Evolutionary conservation across 345 rosid species (phyloP).

Genomic region (Erucastrum elatum): DNA sequence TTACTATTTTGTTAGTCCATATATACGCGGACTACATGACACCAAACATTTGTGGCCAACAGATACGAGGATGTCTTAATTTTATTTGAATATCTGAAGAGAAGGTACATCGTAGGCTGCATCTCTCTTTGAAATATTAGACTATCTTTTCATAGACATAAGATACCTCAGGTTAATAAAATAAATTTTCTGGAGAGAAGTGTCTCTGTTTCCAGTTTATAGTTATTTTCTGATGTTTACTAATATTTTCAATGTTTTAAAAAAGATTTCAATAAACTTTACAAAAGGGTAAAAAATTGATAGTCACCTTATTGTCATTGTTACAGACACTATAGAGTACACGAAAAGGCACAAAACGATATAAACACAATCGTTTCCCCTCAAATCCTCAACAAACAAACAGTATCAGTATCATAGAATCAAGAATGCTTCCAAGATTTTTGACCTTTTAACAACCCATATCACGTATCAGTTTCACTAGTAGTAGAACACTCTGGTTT

Average conservation of each 20-base stretch:
- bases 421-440: slow-evolving; percentile 16
- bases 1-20: too few species aligned
- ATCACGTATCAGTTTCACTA: slow-evolving; percentile 1
- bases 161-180: too few species aligned
- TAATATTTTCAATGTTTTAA: not conserved
- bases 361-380: not conserved
- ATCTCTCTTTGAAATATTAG: too few species aligned
- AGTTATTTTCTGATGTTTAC: not conserved
- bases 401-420: not conserved
- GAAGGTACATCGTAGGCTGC: too few species aligned
- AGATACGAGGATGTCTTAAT: too few species aligned
- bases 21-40: too few species aligned
- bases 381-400: not conserved
- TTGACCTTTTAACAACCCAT: not conserved
- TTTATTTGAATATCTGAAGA: too few species aligned
- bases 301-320: not conserved
- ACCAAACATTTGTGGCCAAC: too few species aligned
- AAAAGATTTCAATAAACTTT: not conserved
- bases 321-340: not conserved
- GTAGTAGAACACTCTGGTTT: slow-evolving; percentile 41
- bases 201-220: not conserved
- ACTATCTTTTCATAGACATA: too few species aligned
- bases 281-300: slow-evolving; percentile 1
- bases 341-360: not conserved
- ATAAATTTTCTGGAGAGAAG: too few species aligned